phyloP scores from a whole-genome alignment of 768 basidiomycete species.

The Udeniomyces megalosporus region DNA sequence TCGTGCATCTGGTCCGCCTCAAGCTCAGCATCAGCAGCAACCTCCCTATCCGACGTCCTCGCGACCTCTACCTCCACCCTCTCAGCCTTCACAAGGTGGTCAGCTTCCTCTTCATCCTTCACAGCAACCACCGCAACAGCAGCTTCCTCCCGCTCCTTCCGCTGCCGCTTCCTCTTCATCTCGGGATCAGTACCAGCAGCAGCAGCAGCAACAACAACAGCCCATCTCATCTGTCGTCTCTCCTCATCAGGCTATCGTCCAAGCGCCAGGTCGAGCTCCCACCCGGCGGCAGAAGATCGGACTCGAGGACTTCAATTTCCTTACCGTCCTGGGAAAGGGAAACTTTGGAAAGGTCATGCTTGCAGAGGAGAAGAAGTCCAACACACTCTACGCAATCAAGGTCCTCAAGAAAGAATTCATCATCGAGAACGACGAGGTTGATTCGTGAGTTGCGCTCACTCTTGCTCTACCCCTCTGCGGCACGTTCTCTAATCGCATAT shows the following conservation, averaged over 20 bases:
- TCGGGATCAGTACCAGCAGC: background rate
- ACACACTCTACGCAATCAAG: constrained; percentile 89
- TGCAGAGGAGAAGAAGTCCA: constrained; percentile 90
- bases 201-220: constrained; percentile 11
- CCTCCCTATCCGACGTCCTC: too few species aligned
- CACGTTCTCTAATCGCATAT: background rate
- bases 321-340: constrained; percentile 94
- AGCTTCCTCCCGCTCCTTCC: constrained; percentile 20
- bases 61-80: too few species aligned
- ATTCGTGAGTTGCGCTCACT: constrained; percentile 57
- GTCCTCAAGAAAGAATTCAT: constrained; percentile 99
- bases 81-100: constrained; percentile 16
- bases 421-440: constrained; percentile 98
- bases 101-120: constrained; percentile 11
- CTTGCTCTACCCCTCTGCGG: background rate
- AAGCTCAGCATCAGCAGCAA: too few species aligned
- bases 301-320: constrained; percentile 95
- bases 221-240: background rate
- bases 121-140: constrained; percentile 19
- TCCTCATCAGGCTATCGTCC: background rate
- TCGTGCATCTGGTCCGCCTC: background rate
- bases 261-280: background rate
- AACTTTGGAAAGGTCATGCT: constrained; percentile 99
- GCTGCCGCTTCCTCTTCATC: constrained; percentile 13
- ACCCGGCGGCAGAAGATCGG: constrained; percentile 50